Conservation (phyloP, 345 rosid genomes). For the Bruguiera sexangula region DNA sequence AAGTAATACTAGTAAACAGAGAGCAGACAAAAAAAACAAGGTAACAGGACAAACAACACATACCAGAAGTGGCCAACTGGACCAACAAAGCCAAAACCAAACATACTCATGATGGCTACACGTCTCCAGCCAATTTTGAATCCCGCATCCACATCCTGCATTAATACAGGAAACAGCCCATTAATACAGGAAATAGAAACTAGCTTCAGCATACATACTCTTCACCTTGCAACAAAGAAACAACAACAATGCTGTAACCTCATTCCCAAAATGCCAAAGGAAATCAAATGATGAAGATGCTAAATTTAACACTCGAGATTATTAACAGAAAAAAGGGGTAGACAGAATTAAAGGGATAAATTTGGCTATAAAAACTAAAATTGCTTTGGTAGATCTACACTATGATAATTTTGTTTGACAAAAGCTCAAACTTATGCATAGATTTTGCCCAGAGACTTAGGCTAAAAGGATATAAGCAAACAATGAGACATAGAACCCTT, state of each 20-base stretch:
- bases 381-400: neutral
- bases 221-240: neutral
- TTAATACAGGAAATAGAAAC: neutral
- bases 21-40: slow-evolving; percentile 4
- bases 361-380: neutral
- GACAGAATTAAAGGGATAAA: neutral
- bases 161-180: slow-evolving; percentile 10
- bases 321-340: neutral
- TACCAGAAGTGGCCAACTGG: slow-evolving; percentile 87
- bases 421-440: neutral
- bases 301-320: neutral
- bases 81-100: slow-evolving; percentile 80
- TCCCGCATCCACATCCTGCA: slow-evolving; percentile 51
- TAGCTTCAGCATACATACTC: neutral
- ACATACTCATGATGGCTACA: slow-evolving; percentile 66
- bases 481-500: too few species aligned
- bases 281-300: too few species aligned
- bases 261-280: too few species aligned
- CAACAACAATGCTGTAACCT: neutral
- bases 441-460: slow-evolving; percentile 6
- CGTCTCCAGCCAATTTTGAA: slow-evolving; percentile 73
- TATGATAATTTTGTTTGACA: neutral
- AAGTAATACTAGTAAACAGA: neutral
- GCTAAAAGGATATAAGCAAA: neutral
- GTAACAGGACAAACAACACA: slow-evolving; percentile 21